These are phyloP conservation scores for Ascochyta clinopodiicola DNA, from an alignment of 2,329 filamentous ascomycete genomes.

Conservation along the genomic window DNA sequence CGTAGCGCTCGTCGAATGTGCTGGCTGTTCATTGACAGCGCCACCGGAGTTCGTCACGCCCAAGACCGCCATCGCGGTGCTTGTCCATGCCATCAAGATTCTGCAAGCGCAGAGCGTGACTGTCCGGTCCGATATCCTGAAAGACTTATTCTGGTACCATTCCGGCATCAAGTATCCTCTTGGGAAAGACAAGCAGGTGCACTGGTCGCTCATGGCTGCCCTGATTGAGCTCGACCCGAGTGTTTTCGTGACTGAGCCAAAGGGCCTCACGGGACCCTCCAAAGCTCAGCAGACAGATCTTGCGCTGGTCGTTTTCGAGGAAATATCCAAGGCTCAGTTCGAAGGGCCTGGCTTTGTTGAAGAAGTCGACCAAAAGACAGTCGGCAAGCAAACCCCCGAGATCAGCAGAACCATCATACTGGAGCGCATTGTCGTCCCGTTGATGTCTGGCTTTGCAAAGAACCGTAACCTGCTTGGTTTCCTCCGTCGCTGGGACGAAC, in stretches of 20 bases:
- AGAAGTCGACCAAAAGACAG: not conserved
- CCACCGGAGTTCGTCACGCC: slow-evolving; percentile 31
- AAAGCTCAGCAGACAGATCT: slow-evolving; percentile 34
- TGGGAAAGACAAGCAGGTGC: slow-evolving; percentile 23
- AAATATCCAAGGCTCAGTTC: slow-evolving; percentile 32
- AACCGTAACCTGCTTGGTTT: slow-evolving; percentile 46
- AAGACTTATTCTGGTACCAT: slow-evolving; percentile 45
- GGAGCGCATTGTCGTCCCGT: slow-evolving; percentile 35
- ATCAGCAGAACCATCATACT: slow-evolving; percentile 10
- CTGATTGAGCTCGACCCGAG: slow-evolving; percentile 42
- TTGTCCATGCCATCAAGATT: slow-evolving; percentile 35
- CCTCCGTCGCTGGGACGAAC: slow-evolving; percentile 43
- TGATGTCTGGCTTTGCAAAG: slow-evolving; percentile 44
- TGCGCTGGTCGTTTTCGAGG: slow-evolving; percentile 36
- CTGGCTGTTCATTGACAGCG: slow-evolving; percentile 35
- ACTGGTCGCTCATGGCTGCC: slow-evolving; percentile 44
- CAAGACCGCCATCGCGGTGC: slow-evolving; percentile 27
- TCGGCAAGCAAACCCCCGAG: not conserved
- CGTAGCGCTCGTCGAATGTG: slow-evolving; percentile 45
- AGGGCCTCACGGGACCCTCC: slow-evolving; percentile 12
- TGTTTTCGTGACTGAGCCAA: slow-evolving; percentile 39
- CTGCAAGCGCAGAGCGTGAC: slow-evolving; percentile 33
- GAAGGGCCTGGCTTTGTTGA: slow-evolving; percentile 18
- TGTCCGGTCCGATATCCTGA: slow-evolving; percentile 37
- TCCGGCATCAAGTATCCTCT: slow-evolving; percentile 40